Conservation (phyloP, 257 asterid genomes). For the Solanum neorickii region DNA sequence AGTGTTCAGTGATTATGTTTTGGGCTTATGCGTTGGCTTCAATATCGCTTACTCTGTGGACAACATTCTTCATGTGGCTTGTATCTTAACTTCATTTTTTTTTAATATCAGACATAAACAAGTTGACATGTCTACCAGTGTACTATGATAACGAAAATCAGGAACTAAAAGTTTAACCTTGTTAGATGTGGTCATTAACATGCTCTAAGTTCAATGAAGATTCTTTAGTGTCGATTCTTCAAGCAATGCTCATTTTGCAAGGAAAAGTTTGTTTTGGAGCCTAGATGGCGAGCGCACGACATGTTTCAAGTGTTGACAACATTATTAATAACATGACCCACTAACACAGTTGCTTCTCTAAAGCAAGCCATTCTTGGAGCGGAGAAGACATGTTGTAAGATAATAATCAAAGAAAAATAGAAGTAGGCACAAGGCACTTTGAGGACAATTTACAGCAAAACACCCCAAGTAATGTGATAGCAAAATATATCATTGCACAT, state of each 20-base stretch:
- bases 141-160: not conserved
- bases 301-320: not conserved
- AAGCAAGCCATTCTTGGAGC: not conserved
- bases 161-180: not conserved
- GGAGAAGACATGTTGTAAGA: not conserved
- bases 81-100: slow-evolving; percentile 15
- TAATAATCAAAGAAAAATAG: not conserved
- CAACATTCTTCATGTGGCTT: slow-evolving; percentile 60
- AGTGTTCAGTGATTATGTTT: slow-evolving; percentile 72
- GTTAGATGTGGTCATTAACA: not conserved
- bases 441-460: not conserved
- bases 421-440: not conserved
- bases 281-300: not conserved
- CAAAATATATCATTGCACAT: not conserved
- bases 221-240: not conserved
- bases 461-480: not conserved
- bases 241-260: not conserved
- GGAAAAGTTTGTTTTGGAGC: not conserved
- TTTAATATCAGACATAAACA: not conserved
- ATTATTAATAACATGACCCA: not conserved
- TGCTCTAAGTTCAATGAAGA: not conserved
- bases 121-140: not conserved
- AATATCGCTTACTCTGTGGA: slow-evolving; percentile 58
- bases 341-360: not conserved
- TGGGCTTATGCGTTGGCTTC: slow-evolving; percentile 71